Evolutionary conservation across 352 stramenopile species (phyloP), one percentile per base, ranked within the genome.

Genomic region (Albugo laibachii): DNA sequence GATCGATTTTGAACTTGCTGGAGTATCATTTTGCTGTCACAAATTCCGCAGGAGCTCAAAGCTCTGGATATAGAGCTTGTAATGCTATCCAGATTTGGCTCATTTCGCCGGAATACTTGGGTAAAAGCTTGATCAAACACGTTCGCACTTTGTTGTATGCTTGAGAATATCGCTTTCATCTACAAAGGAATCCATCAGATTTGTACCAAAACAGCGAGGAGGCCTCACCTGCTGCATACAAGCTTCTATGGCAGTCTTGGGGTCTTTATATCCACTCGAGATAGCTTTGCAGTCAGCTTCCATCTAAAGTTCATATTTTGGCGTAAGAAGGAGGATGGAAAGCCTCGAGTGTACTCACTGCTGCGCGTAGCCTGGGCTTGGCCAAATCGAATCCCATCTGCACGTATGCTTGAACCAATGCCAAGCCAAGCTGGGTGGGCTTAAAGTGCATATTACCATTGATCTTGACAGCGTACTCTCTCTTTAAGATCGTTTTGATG

Each of bases 401-500:
- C 45, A 93, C 77, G 53, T 92, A 94, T n/a, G 74, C 83, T 15
- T 87, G 49, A 41, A 98, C 88, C 10, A 98, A 67, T 0, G 80
- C 83, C 14, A 94, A 49, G 0, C 83, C 83, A 13, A 93, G 62
- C 11, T 71, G 76, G 20, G 92, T 98, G 1, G 95, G 93, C 47
- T 84, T 66, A 57, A 99, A 98, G 49, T 93, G 68, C 49, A 88
- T 89, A 42, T 92, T 69, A 45, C 67, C 82, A 55, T 96, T 95
- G 27, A 92, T 75, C 49, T 98, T 98, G 51, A 83, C 67, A 4
- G 85, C 93, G 63, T 99, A 99, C 43, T 97, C 80, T 36, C 96
- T 75, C 53, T 97, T 93, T 39, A 97, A 78, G 62, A 99, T 98
- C 4, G 94, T 99, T 49, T 96, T 93, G 57, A 99, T 99, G 53